Base-by-base conservation (phyloP, 2,329 filamentous ascomycete species). In the Botryosphaeria dothidea region DNA sequence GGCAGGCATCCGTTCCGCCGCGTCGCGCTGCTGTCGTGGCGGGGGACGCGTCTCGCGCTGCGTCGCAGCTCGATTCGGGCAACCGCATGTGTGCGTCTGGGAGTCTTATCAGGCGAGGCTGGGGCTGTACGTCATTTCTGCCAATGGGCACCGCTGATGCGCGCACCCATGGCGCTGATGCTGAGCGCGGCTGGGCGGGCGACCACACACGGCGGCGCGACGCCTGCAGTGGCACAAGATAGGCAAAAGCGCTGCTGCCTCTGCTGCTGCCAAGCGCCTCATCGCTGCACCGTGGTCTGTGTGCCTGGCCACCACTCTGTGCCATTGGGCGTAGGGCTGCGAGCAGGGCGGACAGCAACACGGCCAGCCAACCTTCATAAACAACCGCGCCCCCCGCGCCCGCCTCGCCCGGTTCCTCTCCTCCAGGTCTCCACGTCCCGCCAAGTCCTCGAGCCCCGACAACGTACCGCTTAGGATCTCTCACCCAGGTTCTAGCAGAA, bases 111-210 rank as follows among this genome's bases (percentile, higher is more conserved):
- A n/a, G 25, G 56, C 56, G 56, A 25, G 56, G 56, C 56, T 60
- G 56, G 56, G 56, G 56, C 56, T 34, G 41, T 60, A 60, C 56
- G 56, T 60, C 56, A 60, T 46, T 31, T 27, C 36, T 58, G 54
- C 56, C 56, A 60, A 60, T 46, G 25, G 41, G 27, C 8, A 21
- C 23, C 8, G 19, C 36, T 45, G 56, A 48, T 60, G 25, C 25
- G 13, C 56, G 7, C 25, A 60, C n/a, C 56, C 56, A 25, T 60
- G 56, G 36, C 36, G 54, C 54, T n/a, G 6, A 17, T 27, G 21
- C 34, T 57, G 52, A 29, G 51, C 13, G 36, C 52, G 38, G 52
- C 56, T 60, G 56, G 25, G 13, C 56, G 23, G 54, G 56, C 56
- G 56, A 4, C 49, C 49, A 52, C 29, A 52, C 49, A 52, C 49